Conservation (phyloP, 768 basidiomycete genomes). For the Pleurotus platypus region DNA sequence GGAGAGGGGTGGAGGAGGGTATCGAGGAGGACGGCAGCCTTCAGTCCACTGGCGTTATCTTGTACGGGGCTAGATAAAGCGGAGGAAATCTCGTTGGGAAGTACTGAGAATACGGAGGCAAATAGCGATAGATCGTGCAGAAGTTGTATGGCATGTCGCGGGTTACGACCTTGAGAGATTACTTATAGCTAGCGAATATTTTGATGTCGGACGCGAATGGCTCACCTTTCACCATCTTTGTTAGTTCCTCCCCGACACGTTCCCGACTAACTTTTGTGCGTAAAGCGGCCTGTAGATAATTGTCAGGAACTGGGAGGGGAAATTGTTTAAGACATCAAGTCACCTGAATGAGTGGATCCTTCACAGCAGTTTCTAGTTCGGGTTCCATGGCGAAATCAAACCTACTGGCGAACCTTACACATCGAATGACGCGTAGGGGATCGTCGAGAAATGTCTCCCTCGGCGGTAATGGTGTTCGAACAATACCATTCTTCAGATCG, state of each 20-base stretch:
- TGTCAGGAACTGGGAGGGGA: too few species aligned
- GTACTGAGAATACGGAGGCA: slow-evolving; percentile 53
- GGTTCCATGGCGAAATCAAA: slow-evolving; percentile 79
- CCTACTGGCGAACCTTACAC: slow-evolving; percentile 87
- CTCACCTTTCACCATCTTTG: slow-evolving; percentile 89
- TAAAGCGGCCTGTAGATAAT: slow-evolving; percentile 56
- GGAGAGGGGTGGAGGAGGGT: slow-evolving; percentile 34
- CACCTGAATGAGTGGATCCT: slow-evolving; percentile 64
- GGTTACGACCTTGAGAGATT: slow-evolving; percentile 59
- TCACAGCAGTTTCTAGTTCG: slow-evolving; percentile 61
- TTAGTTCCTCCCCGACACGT: slow-evolving; percentile 86
- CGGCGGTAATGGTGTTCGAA: slow-evolving; percentile 88
- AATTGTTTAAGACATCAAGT: background rate
- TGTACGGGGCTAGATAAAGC: slow-evolving; percentile 42
- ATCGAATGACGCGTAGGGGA: slow-evolving; percentile 88
- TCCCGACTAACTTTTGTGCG: slow-evolving; percentile 84
- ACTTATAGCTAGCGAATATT: background rate
- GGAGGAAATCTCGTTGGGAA: slow-evolving; percentile 41
- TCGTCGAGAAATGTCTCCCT: slow-evolving; percentile 90
- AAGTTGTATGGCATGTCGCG: slow-evolving; percentile 69
- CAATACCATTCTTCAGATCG: slow-evolving; percentile 75
- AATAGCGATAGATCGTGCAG: slow-evolving; percentile 75
- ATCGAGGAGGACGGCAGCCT: slow-evolving; percentile 57
- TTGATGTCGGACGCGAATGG: background rate
- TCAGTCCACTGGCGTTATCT: slow-evolving; percentile 40